Evolutionary conservation across 331 rosid genomes (phyloP).

Genomic region (Dryas integrifolia): DNA sequence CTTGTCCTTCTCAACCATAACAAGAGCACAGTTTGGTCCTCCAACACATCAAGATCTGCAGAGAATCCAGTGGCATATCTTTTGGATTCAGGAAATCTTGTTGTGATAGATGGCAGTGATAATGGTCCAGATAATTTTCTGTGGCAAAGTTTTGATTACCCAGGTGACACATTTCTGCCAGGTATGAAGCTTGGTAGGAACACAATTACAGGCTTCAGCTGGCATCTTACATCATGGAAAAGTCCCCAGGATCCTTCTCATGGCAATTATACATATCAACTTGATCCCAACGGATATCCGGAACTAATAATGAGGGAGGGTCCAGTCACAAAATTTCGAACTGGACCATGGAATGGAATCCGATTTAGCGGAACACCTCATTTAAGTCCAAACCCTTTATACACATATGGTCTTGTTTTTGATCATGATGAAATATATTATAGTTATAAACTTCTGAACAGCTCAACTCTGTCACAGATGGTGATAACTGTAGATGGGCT

Average conservation of each 20-base stretch:
- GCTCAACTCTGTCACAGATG: neutral
- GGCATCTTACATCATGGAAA: slow-evolving; percentile 7
- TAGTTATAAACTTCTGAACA: neutral
- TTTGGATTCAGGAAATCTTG: slow-evolving; percentile 19
- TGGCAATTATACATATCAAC: slow-evolving; percentile 18
- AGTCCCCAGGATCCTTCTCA: slow-evolving; percentile 20
- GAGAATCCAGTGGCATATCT: slow-evolving; percentile 16
- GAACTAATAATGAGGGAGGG: slow-evolving; percentile 23
- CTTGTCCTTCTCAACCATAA: slow-evolving; percentile 31
- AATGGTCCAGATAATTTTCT: neutral
- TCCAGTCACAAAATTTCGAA: slow-evolving; percentile 5
- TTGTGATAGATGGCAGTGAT: slow-evolving; percentile 18
- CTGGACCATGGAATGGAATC: slow-evolving; percentile 46
- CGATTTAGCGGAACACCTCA: slow-evolving; percentile 23
- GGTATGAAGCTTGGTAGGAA: slow-evolving; percentile 11
- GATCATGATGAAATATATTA: slow-evolving; percentile 3
- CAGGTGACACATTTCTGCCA: slow-evolving; percentile 7
- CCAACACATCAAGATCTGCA: slow-evolving; percentile 17
- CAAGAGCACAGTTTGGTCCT: slow-evolving; percentile 24
- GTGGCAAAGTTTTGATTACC: slow-evolving; percentile 14
- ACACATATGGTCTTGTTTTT: neutral
- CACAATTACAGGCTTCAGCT: neutral
- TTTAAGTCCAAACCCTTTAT: neutral
- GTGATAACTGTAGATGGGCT: neutral
- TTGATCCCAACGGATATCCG: slow-evolving; percentile 24